These are phyloP conservation scores for Penicillium cosmopolitanum DNA, from an alignment of 495 filamentous ascomycete species.

Conservation along the genomic window DNA sequence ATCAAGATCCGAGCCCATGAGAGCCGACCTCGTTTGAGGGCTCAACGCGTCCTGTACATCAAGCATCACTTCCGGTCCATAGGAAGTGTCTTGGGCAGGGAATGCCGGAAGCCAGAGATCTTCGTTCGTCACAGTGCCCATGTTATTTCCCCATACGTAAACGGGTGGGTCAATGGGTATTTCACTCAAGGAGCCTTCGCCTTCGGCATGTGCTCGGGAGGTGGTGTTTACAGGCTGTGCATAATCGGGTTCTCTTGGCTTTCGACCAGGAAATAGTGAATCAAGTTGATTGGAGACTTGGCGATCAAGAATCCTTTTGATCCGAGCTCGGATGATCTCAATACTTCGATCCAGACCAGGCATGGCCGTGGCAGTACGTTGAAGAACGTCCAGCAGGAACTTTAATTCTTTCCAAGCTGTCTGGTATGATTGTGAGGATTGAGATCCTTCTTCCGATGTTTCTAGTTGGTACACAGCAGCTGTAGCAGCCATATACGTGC, in stretches of 20 bases:
- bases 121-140: constrained; percentile 1
- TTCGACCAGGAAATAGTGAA: constrained; percentile 12
- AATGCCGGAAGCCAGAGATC: constrained; percentile 20
- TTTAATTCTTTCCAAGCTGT: constrained; percentile 17
- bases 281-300: constrained; percentile 8
- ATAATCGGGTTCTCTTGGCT: background rate
- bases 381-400: constrained; percentile 18
- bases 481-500: constrained; percentile 22
- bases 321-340: constrained; percentile 17
- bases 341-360: constrained; percentile 21
- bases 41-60: constrained; percentile 7
- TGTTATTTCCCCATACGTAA: background rate
- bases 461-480: constrained; percentile 19
- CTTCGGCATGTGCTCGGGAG: background rate
- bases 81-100: constrained; percentile 16
- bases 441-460: background rate
- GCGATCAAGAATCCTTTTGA: constrained; percentile 18
- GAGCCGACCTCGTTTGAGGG: constrained; percentile 14
- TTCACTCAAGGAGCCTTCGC: background rate
- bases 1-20: constrained; percentile 17
- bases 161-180: background rate
- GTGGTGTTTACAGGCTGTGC: background rate
- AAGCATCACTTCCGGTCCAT: constrained; percentile 15
- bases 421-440: constrained; percentile 6
- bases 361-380: constrained; percentile 15